Evolutionary conservation across 768 basidiomycete genomes (phyloP), one percentile per base, ranked within the genome.

Genomic region (Pleurotus citrinopileatus): DNA sequence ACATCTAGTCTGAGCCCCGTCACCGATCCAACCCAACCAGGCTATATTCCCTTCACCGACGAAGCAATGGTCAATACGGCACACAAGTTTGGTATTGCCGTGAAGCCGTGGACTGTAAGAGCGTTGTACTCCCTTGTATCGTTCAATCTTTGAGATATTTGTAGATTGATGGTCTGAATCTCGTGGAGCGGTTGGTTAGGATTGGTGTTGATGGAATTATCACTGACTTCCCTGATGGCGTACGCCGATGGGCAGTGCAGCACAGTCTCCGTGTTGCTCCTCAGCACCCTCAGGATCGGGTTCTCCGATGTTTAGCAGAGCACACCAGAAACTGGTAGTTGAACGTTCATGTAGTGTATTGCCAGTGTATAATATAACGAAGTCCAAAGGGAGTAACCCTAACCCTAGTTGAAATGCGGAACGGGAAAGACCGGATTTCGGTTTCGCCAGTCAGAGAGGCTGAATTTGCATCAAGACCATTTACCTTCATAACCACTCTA

Each of bases 21-120:
- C 1, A 56, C 62, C 3, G 82, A 84, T 57, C 76, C 79, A 0
- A 65, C 67, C 9, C 64, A 72, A 48, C 65, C 66, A 2, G 80
- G 74, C 3, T 81, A 73, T 56, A 65, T 75, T 45, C 67, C 79
- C 2, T 89, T 91, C 61, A 82, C 82, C 1, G 89, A 86, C 2
- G 70, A 75, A 64, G 77, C 74, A 19, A 89, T 92, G 89, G 75
- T 92, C 23, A 71, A 77, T 40, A 73, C 77, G 47, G 83, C 89
- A 0, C 90, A 91, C 62, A 56, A 73, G 29, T 74, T 87, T 26
- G 84, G 82, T 2, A 63, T 91, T 63, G 56, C 64, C 9, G 83
- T 92, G 42, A 82, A 84, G 56, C 87, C 89, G 4, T 92, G 85
- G 83, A 91, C 89, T 26, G 87, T 87, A 57, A 58, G 80, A 72